Base-by-base conservation (phyloP, 192 early-diverging fungal species). In the Phycomyces blakesleeanus region DNA sequence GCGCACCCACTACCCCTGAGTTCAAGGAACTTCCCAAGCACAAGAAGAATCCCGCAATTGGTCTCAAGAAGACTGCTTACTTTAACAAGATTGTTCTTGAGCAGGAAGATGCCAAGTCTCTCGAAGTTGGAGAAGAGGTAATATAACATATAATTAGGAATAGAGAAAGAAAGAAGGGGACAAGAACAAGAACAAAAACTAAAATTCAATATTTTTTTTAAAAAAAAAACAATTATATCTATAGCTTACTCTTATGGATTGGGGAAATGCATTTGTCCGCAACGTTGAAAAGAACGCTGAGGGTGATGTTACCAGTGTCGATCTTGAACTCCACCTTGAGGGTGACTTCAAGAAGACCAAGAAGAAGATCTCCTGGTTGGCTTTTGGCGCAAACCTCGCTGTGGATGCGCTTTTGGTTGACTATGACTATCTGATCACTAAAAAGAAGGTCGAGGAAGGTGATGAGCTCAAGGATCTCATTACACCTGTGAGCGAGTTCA, bases 341-440 rank as follows among this genome's bases (percentile, higher is more conserved):
- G 94, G 95, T 57, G 96, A 99, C 73, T 96, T 96, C 69, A 98
- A 97, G 73, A 89, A 91, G 73, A 99, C 97, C 57, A 95, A 98
- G 82, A 97, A 95, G 87, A 98, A 98, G 88, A 72, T 99, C 55
- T 96, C 96, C 1, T 99, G 97, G 97, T 85, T 99, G 63, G 69
- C 84, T 7, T 75, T 81, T 38, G 80, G 78, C 11, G 64, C 78
- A 20, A 85, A 88, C 59, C 77, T 89, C 3, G 82, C 87, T 6
- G 11, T 12, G 5, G 78, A 86, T 56, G 80, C 85, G 9, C 60
- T 83, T 39, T 83, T 99, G 50, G 63, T 91, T 59, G 95, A 98
- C 75, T 98, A 92, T 73, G 96, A 98, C 74, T 98, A 98, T 67
- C 76, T 99, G 71, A 95, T 98, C 69, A 99, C 89, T 56, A 98